A percentile compares a stretch with the other conserved stretches of the same genome.
Evolutionary conservation across 2,329 filamentous ascomycete genomes (phyloP).

Genomic region (Ampelomyces quisqualis): DNA sequence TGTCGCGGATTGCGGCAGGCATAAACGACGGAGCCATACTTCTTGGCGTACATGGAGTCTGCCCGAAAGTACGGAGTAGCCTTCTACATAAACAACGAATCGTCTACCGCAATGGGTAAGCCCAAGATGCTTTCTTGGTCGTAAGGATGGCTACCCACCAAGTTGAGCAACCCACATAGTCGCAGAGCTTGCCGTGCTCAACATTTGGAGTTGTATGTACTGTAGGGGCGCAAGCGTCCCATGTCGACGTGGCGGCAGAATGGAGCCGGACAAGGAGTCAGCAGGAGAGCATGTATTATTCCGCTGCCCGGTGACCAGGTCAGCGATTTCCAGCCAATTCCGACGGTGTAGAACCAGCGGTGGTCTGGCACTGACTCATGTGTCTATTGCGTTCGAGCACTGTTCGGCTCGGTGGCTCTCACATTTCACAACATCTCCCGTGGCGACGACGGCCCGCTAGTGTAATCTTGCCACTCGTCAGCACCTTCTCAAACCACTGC

Average conservation of each 20-base stretch:
- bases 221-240: slow-evolving; percentile 5
- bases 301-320: slow-evolving; percentile 14
- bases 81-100: slow-evolving; percentile 1
- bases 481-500: slow-evolving; percentile 9
- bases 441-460: slow-evolving; percentile 28
- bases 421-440: slow-evolving; percentile 22
- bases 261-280: slow-evolving; percentile 9
- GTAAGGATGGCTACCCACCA: slow-evolving; percentile 7
- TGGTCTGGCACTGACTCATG: slow-evolving; percentile 12
- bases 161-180: slow-evolving; percentile 7
- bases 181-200: slow-evolving; percentile 1
- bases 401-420: slow-evolving; percentile 10
- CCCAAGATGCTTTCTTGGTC: slow-evolving; percentile 7
- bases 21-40: no score
- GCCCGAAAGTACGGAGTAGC: not conserved
- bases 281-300: slow-evolving; percentile 8
- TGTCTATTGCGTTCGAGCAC: slow-evolving; percentile 8
- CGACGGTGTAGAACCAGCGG: slow-evolving; percentile 12
- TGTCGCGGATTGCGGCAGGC: no score
- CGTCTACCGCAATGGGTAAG: slow-evolving; percentile 9
- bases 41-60: slow-evolving; percentile 10
- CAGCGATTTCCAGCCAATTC: slow-evolving; percentile 6
- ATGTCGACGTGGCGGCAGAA: slow-evolving; percentile 7
- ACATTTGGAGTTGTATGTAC: slow-evolving; percentile 3
- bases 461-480: slow-evolving; percentile 16